phyloP scores from a whole-genome alignment of 2,329 filamentous ascomycete genomes.

The Botrytis fabae region DNA sequence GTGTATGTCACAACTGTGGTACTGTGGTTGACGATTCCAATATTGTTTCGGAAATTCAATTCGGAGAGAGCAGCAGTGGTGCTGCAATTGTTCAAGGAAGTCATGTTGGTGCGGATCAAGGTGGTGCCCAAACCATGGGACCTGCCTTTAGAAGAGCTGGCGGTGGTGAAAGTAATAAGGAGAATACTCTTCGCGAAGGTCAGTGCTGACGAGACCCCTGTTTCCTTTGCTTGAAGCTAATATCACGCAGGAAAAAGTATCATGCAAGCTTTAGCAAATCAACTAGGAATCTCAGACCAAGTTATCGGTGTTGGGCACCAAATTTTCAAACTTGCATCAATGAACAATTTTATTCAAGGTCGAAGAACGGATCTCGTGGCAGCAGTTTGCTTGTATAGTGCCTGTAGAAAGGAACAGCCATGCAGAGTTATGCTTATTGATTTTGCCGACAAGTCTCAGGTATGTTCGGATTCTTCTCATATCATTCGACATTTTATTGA shows the following conservation, averaged over 20 bases:
- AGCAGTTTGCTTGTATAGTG: slow-evolving; percentile 88
- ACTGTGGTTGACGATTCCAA: slow-evolving; percentile 80
- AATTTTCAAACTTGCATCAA: slow-evolving; percentile 74
- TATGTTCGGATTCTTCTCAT: slow-evolving; percentile 36
- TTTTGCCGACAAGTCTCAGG: slow-evolving; percentile 76
- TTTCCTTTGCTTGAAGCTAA: neutral
- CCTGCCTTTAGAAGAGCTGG: slow-evolving; percentile 62
- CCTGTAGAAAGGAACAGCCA: slow-evolving; percentile 74
- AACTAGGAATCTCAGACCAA: slow-evolving; percentile 60
- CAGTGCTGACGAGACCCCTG: slow-evolving; percentile 25
- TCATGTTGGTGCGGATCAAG: slow-evolving; percentile 83
- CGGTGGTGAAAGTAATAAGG: slow-evolving; percentile 57
- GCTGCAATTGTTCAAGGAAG: slow-evolving; percentile 89
- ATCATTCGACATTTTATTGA: slow-evolving; percentile 2
- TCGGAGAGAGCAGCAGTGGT: slow-evolving; percentile 83
- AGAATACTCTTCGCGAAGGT: slow-evolving; percentile 58
- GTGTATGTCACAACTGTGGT: slow-evolving; percentile 81
- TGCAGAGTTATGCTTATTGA: slow-evolving; percentile 95
- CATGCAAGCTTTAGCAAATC: slow-evolving; percentile 62
- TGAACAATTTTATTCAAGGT: slow-evolving; percentile 79
- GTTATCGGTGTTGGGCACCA: slow-evolving; percentile 66
- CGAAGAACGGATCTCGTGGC: slow-evolving; percentile 82
- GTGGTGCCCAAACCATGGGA: slow-evolving; percentile 53
- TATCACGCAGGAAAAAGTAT: slow-evolving; percentile 45
- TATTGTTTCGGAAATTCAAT: slow-evolving; percentile 89